Evolutionary conservation across 352 stramenopile species (phyloP), one percentile per base, ranked within the genome.

Genomic region (Phytophthora sp.): DNA sequence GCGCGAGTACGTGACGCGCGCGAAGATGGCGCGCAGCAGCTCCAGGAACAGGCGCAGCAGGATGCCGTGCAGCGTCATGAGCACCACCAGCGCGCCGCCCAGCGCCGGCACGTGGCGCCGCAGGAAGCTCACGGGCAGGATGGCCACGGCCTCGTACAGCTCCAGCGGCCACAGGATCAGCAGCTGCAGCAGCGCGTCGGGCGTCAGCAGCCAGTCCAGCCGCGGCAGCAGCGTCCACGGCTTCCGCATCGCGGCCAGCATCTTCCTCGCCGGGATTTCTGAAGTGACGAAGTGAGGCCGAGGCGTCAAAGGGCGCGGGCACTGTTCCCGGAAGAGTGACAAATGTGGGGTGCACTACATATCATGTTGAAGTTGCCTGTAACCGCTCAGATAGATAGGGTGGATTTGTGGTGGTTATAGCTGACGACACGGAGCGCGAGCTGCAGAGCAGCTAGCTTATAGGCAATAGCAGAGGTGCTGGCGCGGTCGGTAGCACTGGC

Each of bases 11-110:
- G 84, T 85, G 53, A 93, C 74, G 28, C 79, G 82, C 18, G 81
- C 78, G 49, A 95, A 85, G 34, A 92, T 76, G 26, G 77, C 60
- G 55, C 85, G 84, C 28, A 92, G 31, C 17, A 82, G 55, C 30
- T 92, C 83, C 32, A 91, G 71, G 28, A 86, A 79, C 8, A 90
- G 72, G 0, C 86, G 82, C 20, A 95, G 44, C 27, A 92, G 57
- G 52, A 93, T 84, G 17, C 82, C 82, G 55, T 92, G 72, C 37
- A 93, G 73, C 28, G 82, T 87, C 77, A 95, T 84, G 31, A 89
- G 69, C 48, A 95, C 73, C 31, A 95, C 86, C 44, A 91, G 75
- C 52, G 85, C 78, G 35, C 86, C 86, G 49, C 86, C 86, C 17
- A 93, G 52, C 18, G 84, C 70, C 11, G 86, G 86, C 68, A 91